Percentiles rank a stretch among this genome's conserved stretches.
phyloP scores from a whole-genome alignment of 352 stramenopile species.

The Blastocystis sp. region DNA sequence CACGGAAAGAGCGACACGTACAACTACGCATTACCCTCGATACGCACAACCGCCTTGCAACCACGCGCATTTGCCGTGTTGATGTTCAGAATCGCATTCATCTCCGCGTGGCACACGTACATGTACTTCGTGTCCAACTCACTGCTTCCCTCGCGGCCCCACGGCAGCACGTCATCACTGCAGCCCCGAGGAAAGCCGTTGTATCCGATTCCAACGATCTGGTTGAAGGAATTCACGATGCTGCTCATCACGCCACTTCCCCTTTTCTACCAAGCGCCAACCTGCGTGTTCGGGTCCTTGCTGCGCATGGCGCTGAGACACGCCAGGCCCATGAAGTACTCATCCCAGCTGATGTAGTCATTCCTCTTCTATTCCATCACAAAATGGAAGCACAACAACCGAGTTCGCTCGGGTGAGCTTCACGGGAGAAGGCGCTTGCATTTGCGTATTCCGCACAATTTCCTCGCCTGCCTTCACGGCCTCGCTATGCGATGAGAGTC shows the following conservation, averaged over 20 bases:
- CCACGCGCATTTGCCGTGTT: conserved; percentile 87
- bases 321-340: conserved; percentile 98
- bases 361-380: conserved; percentile 75
- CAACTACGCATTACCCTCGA: conserved; percentile 76
- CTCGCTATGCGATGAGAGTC: neutral
- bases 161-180: conserved; percentile 89
- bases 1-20: conserved; percentile 97
- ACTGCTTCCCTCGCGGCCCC: conserved; percentile 78
- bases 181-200: conserved; percentile 95
- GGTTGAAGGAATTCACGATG: conserved; percentile 90
- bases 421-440: neutral
- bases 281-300: conserved; percentile 96
- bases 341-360: conserved; percentile 92
- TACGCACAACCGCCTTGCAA: conserved; percentile 77
- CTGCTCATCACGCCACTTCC: conserved; percentile 69
- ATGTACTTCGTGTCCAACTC: conserved; percentile 91
- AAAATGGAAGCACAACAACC: neutral
- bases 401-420: neutral
- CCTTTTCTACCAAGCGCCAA: conserved; percentile 82
- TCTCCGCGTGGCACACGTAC: conserved; percentile 96
- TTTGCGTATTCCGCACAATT: neutral
- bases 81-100: conserved; percentile 98
- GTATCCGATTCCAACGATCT: conserved; percentile 96
- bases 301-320: conserved; percentile 95
- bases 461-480: neutral